These are phyloP conservation scores for Fomitopsis palustris DNA, from an alignment of 1,284 basidiomycete genomes.

Conservation along the genomic window DNA sequence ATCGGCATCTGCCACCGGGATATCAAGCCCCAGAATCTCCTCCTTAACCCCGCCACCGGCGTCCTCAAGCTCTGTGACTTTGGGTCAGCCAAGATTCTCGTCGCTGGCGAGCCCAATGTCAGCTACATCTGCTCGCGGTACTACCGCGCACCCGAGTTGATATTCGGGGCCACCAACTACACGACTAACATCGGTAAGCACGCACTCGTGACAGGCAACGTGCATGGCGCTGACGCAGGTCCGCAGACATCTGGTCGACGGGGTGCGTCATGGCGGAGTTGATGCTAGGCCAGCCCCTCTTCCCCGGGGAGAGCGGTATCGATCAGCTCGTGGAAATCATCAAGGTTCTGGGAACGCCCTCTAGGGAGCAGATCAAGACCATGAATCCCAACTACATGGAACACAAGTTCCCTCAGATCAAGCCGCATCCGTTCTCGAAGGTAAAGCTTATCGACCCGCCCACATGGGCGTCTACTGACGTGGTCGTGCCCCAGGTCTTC, in stretches of 20 bases:
- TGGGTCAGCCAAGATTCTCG: slow-evolving; percentile 97
- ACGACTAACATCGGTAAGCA: slow-evolving; percentile 97
- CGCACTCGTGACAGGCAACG: not conserved
- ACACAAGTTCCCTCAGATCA: slow-evolving; percentile 99
- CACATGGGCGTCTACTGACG: slow-evolving; percentile 8
- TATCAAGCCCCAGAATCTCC: slow-evolving; percentile 98
- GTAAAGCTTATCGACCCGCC: slow-evolving; percentile 34
- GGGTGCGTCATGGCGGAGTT: slow-evolving; percentile 99
- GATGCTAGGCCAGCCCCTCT: slow-evolving; percentile 98
- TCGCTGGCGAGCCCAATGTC: slow-evolving; percentile 98
- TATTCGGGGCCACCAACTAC: slow-evolving; percentile 99
- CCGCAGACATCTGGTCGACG: slow-evolving; percentile 96
- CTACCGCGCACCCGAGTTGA: slow-evolving; percentile 98
- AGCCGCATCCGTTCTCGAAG: slow-evolving; percentile 94
- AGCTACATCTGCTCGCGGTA: slow-evolving; percentile 99
- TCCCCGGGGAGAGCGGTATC: slow-evolving; percentile 99
- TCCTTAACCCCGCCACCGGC: slow-evolving; percentile 95
- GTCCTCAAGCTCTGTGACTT: slow-evolving; percentile 99
- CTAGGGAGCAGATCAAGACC: slow-evolving; percentile 99
- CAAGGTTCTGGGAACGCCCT: slow-evolving; percentile 98
- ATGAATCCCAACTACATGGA: slow-evolving; percentile 99
- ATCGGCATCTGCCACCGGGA: slow-evolving; percentile 98
- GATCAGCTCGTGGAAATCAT: slow-evolving; percentile 99
- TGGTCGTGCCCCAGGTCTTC: slow-evolving; percentile 72
- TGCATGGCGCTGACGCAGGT: not conserved